Percentiles rank a stretch among this genome's conserved stretches.
Evolutionary conservation across 176 grass and related monocot species (phyloP).

Genomic region (Aegilops speltoides): DNA sequence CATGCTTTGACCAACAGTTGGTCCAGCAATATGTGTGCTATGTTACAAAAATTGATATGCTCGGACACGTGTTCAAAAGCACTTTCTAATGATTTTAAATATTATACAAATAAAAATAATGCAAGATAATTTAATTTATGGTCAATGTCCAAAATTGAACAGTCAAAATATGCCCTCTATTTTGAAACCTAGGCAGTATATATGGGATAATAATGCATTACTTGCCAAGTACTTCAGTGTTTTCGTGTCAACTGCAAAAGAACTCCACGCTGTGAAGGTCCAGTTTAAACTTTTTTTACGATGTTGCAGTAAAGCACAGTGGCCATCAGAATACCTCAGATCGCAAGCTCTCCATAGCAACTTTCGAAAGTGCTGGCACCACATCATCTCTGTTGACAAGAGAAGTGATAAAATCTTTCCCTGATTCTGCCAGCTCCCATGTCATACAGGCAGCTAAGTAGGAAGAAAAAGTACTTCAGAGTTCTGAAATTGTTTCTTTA

Average conservation of each 20-base stretch:
- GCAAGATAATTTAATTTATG: neutral
- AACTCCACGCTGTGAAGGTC: neutral
- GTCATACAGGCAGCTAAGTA: conserved; percentile 79
- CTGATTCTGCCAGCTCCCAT: conserved; percentile 81
- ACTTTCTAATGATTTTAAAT: neutral
- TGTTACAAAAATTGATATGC: neutral
- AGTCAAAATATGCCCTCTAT: neutral
- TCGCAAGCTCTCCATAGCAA: conserved; percentile 59
- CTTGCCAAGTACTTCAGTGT: neutral
- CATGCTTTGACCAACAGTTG: neutral
- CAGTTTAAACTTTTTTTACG: neutral
- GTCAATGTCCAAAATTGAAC: neutral
- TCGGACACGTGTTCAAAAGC: neutral
- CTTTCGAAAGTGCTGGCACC: conserved; percentile 73
- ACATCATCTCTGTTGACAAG: conserved; percentile 87
- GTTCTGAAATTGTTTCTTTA: neutral
- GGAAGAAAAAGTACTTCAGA: conserved; percentile 35
- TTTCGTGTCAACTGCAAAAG: conserved; percentile 15
- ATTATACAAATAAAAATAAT: neutral
- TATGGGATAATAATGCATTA: neutral
- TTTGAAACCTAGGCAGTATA: neutral
- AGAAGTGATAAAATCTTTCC: conserved; percentile 79
- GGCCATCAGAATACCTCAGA: conserved; percentile 55
- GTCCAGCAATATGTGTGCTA: neutral
- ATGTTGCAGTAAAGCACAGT: neutral